Conservation (phyloP, 331 rosid genomes). For the Acacia pycnantha region DNA sequence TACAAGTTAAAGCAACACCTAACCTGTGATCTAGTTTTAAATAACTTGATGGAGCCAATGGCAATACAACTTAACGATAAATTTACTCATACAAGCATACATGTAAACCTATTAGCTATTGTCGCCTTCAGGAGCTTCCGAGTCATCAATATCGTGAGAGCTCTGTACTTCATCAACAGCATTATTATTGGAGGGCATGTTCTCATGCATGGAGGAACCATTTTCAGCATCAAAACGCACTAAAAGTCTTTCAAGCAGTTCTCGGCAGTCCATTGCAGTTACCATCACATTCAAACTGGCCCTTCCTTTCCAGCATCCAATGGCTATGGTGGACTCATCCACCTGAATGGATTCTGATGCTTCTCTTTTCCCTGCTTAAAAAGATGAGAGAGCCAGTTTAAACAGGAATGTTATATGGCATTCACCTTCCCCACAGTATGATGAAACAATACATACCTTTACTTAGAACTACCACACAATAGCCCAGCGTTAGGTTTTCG, state of each 20-base stretch:
- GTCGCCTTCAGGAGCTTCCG: slow-evolving; percentile 17
- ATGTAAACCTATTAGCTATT: background rate
- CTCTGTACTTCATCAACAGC: slow-evolving; percentile 36
- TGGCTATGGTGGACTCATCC: slow-evolving; percentile 81
- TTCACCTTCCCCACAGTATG: background rate
- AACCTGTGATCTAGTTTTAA: background rate
- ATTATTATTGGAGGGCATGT: slow-evolving; percentile 17
- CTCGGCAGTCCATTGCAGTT: slow-evolving; percentile 86
- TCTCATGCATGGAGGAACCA: slow-evolving; percentile 29
- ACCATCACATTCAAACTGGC: slow-evolving; percentile 82
- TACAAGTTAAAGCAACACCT: slow-evolving; percentile 11
- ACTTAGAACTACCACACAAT: slow-evolving; percentile 72
- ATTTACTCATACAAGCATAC: background rate
- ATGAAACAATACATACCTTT: slow-evolving; percentile 52
- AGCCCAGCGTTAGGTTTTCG: slow-evolving; percentile 67
- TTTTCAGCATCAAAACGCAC: slow-evolving; percentile 50
- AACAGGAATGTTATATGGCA: background rate
- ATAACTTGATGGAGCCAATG: background rate
- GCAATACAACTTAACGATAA: background rate
- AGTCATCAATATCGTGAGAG: slow-evolving; percentile 25
- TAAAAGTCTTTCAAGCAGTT: slow-evolving; percentile 77
- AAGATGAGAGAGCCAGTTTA: background rate
- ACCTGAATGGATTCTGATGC: slow-evolving; percentile 41
- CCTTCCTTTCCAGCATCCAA: slow-evolving; percentile 97
- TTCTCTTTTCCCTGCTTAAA: slow-evolving; percentile 45